Percentiles rank a stretch among this genome's conserved stretches.
These are phyloP conservation scores for Lolium perenne DNA, from an alignment of 176 grass and related monocot genomes.

Conservation along the genomic window DNA sequence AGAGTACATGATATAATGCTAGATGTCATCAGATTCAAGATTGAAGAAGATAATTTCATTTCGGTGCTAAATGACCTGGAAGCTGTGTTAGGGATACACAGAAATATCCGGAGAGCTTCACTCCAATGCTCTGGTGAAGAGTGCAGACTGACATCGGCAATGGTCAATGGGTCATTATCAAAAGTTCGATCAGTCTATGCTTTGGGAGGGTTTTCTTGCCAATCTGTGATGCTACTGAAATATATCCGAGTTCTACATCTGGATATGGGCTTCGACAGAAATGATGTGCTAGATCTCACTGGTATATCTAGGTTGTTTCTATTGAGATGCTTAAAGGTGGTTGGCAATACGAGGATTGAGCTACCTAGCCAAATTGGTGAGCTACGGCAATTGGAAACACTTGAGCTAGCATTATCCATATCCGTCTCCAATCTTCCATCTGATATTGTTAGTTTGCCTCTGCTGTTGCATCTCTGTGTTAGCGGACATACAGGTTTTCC, in stretches of 20 bases:
- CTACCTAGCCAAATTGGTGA: background rate
- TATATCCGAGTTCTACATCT: constrained; percentile 31
- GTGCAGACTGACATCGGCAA: background rate
- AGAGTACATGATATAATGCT: constrained; percentile 55
- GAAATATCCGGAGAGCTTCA: background rate
- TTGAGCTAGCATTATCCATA: too few relatives aligned
- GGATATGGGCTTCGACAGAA: background rate
- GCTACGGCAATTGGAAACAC: background rate
- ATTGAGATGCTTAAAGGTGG: constrained; percentile 19
- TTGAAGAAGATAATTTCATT: constrained; percentile 56
- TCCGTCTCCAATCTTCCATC: background rate
- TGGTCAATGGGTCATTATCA: background rate
- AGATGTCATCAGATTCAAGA: constrained; percentile 41
- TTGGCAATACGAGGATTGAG: too few relatives aligned
- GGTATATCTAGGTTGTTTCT: constrained; percentile 5
- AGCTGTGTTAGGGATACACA: background rate
- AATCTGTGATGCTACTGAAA: background rate
- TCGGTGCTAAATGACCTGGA: background rate
- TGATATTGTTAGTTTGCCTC: too few relatives aligned
- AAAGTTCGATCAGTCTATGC: background rate
- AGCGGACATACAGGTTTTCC: background rate
- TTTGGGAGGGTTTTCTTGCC: background rate
- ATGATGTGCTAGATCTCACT: background rate
- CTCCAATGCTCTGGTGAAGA: background rate
- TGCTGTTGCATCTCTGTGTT: background rate